Percentiles rank a stretch among this genome's conserved stretches.
Evolutionary conservation across 2,329 filamentous ascomycete species (phyloP).

Genomic region (Fusarium brachygibbosum): DNA sequence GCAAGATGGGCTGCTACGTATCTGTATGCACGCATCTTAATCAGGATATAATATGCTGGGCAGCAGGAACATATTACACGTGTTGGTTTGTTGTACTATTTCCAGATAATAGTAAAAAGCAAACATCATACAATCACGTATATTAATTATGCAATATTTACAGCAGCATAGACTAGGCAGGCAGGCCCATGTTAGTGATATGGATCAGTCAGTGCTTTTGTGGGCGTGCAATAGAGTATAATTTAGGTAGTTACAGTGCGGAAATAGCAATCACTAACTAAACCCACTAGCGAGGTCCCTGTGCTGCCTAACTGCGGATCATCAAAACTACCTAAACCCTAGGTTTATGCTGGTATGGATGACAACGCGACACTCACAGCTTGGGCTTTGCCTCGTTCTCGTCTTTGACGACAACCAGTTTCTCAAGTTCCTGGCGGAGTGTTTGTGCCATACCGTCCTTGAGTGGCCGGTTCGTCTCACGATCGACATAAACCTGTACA

Average conservation of each 20-base stretch:
- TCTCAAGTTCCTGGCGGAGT: slow-evolving; percentile 71
- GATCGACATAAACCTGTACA: slow-evolving; percentile 89
- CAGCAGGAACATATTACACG: neutral
- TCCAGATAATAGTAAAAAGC: neutral
- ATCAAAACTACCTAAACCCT: neutral
- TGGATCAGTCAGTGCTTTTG: slow-evolving; percentile 2
- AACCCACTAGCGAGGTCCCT: slow-evolving; percentile 7
- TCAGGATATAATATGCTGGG: slow-evolving; percentile 45
- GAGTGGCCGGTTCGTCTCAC: slow-evolving; percentile 76
- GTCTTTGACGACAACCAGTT: slow-evolving; percentile 58
- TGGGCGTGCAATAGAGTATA: neutral
- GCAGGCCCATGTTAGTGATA: neutral
- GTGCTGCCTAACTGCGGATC: neutral
- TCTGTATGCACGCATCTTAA: slow-evolving; percentile 33
- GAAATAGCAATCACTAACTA: neutral
- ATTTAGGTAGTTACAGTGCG: neutral
- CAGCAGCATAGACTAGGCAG: neutral
- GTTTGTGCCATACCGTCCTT: slow-evolving; percentile 72
- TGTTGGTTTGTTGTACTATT: neutral
- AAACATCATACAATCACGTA: neutral
- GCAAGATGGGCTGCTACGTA: neutral
- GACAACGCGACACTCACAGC: slow-evolving; percentile 19
- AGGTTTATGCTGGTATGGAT: neutral
- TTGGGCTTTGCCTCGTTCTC: slow-evolving; percentile 22
- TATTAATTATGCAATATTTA: neutral